These are phyloP conservation scores for Rhodotorula sp. DNA, from an alignment of 1,284 basidiomycete genomes.

Conservation along the genomic window DNA sequence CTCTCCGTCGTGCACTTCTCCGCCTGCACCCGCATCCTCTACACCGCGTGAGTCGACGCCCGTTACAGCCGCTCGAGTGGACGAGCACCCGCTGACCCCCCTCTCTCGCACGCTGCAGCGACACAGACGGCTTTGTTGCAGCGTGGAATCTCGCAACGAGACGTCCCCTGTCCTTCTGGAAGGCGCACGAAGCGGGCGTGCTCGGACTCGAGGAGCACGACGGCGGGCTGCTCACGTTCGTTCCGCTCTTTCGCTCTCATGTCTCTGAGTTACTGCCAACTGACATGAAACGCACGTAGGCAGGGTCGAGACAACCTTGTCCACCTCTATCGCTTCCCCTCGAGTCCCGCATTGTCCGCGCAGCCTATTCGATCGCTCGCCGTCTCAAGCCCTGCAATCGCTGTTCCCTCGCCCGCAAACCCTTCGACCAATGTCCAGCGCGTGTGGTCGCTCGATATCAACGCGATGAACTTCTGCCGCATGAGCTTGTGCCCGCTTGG, in stretches of 20 bases:
- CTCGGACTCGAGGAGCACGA: slow-evolving; percentile 29
- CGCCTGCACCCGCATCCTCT: slow-evolving; percentile 8
- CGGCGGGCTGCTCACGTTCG: slow-evolving; percentile 39
- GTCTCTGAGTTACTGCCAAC: no score
- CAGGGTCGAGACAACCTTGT: slow-evolving; percentile 44
- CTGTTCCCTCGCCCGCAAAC: neutral
- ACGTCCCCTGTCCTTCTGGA: slow-evolving; percentile 30
- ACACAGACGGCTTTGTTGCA: slow-evolving; percentile 40
- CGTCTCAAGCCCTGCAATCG: slow-evolving; percentile 4
- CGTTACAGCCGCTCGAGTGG: no score
- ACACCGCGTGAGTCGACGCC: slow-evolving; percentile 27
- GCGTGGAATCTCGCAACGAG: slow-evolving; percentile 41
- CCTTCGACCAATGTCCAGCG: neutral
- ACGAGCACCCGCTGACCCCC: neutral
- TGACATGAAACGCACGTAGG: slow-evolving; percentile 8
- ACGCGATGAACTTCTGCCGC: slow-evolving; percentile 44
- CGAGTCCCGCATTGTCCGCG: no score
- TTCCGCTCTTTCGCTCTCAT: neutral
- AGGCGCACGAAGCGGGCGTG: slow-evolving; percentile 40
- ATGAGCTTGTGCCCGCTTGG: slow-evolving; percentile 29
- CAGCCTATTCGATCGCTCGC: no score
- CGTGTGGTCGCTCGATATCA: slow-evolving; percentile 36
- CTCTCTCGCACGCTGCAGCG: slow-evolving; percentile 14
- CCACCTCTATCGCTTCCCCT: slow-evolving; percentile 21
- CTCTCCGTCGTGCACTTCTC: slow-evolving; percentile 35